Conservation (phyloP, 2,329 filamentous ascomycete species). For the Diaporthe capsici region DNA sequence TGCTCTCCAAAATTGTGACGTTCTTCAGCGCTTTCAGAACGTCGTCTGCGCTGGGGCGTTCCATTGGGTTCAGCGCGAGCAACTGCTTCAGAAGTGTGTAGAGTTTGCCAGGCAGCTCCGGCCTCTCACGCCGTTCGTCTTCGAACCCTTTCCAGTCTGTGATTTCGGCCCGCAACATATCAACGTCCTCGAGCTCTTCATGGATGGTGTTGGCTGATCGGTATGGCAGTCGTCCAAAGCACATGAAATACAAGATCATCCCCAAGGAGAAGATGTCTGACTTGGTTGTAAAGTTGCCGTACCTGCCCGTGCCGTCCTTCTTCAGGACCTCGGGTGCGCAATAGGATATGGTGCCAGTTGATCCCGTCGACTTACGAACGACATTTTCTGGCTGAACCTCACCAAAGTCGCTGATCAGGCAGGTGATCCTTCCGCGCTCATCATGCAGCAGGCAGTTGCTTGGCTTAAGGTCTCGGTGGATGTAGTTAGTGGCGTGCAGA, state of each 20-base stretch:
- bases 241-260: slow-evolving; percentile 99
- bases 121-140: slow-evolving; percentile 79
- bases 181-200: slow-evolving; percentile 93
- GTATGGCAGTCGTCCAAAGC: slow-evolving; percentile 92
- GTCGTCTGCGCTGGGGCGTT: slow-evolving; percentile 87
- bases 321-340: slow-evolving; percentile 94
- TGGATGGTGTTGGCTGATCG: slow-evolving; percentile 85
- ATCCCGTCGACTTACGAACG: slow-evolving; percentile 88
- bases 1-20: slow-evolving; percentile 66
- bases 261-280: slow-evolving; percentile 98
- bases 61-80: slow-evolving; percentile 80
- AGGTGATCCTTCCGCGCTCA: slow-evolving; percentile 75
- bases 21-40: slow-evolving; percentile 84
- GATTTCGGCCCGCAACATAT: slow-evolving; percentile 88
- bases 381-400: slow-evolving; percentile 91
- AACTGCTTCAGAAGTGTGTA: slow-evolving; percentile 88
- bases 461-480: slow-evolving; percentile 95
- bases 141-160: slow-evolving; percentile 89
- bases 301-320: slow-evolving; percentile 76
- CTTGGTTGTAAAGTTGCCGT: slow-evolving; percentile 95
- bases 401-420: slow-evolving; percentile 97
- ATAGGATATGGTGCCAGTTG: slow-evolving; percentile 96
- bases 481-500: slow-evolving; percentile 91
- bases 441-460: slow-evolving; percentile 93
- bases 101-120: slow-evolving; percentile 87